Base-by-base conservation (phyloP, 768 basidiomycete genomes). In the Naganishia onofrii region DNA sequence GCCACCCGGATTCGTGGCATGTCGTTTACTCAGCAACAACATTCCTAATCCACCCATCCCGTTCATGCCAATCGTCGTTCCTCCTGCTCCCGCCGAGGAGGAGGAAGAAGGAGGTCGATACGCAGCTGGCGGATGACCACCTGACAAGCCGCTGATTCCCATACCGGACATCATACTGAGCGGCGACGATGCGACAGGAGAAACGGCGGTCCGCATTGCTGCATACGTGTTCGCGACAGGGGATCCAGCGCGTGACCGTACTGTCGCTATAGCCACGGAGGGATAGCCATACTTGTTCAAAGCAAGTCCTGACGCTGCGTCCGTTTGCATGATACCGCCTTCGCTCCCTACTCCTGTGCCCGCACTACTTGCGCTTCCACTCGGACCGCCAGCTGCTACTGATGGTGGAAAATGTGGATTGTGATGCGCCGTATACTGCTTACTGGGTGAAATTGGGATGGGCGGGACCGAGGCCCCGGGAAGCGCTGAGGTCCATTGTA, bases 21-120 rank as follows among this genome's bases (percentile, higher is more conserved):
- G 71, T 57, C 26, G 36, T 70, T 51, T 78, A 89, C 88, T 91
- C 51, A 91, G 88, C 83, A 87, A 88, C 71, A 91, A 91, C 78
- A 85, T 92, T 42, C 89, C 90, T 3, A 90, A 90, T 72, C 90
- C 90, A 5, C 87, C 89, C 12, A 63, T 72, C 90, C 23, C 38
- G 7, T 87, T 89, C 10, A 54, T 71, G 6, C 68, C 68, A 52
- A 70, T 69, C 28, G 67, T 70, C 9, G 60, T 63, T 13, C 60
- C 60, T 2, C 60, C 60, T 15, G 60, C 48, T 51, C n/a, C 48
- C 12, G 48, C 23, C 1, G 48, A n/a, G 7, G 57, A 56, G 10
- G 55, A 56, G 55, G 55, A 58, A 19, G 60, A 58, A 19, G 60
- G 36, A 1, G 71, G 71, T 48, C 68, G 68, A 44, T 64, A 65